Conservation (phyloP, 768 basidiomycete species). For the Plicaturopsis crispa region DNA sequence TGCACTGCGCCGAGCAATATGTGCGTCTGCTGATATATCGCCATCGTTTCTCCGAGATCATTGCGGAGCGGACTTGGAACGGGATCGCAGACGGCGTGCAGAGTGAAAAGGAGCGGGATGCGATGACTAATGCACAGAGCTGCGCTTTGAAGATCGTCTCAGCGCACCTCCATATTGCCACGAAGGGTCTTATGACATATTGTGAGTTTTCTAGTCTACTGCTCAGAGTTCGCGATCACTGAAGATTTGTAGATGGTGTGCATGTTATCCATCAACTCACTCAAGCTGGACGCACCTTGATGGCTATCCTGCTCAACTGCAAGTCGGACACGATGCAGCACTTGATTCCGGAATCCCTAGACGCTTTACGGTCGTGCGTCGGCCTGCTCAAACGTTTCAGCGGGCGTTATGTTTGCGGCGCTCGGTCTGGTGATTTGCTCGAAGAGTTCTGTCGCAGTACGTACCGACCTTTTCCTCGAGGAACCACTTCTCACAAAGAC, state of each 20-base stretch:
- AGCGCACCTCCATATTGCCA: constrained; percentile 77
- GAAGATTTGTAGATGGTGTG: constrained; percentile 60
- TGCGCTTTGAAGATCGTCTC: constrained; percentile 79
- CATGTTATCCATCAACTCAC: constrained; percentile 95
- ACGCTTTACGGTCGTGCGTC: constrained; percentile 83
- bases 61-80: constrained; percentile 55
- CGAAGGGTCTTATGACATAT: constrained; percentile 90
- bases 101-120: constrained; percentile 66
- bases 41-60: constrained; percentile 73
- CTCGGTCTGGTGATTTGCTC: constrained; percentile 86
- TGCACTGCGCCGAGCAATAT: constrained; percentile 85
- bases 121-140: constrained; percentile 67
- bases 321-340: constrained; percentile 71
- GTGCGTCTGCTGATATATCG: constrained; percentile 85
- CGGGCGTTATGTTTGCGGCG: constrained; percentile 86
- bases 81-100: constrained; percentile 43
- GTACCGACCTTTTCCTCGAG: no score
- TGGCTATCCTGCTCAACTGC: constrained; percentile 83
- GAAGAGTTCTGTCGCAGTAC: constrained; percentile 89
- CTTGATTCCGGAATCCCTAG: constrained; percentile 74
- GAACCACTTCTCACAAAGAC: no score
- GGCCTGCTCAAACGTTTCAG: constrained; percentile 84
- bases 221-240: constrained; percentile 4
- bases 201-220: constrained; percentile 44
- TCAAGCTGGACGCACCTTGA: constrained; percentile 85